phyloP scores from a whole-genome alignment of 495 filamentous ascomycete genomes.

The Bathelium albidoporum region DNA sequence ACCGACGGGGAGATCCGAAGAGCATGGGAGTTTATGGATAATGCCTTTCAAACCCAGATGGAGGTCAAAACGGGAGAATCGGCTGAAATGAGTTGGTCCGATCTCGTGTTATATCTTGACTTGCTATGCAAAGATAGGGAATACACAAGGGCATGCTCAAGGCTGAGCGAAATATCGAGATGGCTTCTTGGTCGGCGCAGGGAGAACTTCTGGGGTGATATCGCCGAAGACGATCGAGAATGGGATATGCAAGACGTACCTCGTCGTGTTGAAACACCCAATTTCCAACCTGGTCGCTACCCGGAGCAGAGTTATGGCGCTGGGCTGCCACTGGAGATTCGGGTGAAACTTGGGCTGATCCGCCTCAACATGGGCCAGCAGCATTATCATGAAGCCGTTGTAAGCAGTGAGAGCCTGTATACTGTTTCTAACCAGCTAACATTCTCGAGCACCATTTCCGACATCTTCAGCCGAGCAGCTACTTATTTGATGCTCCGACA shows the following conservation, averaged over 20 bases:
- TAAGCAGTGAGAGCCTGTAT: constrained; percentile 32
- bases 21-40: constrained; percentile 51
- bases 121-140: constrained; percentile 46
- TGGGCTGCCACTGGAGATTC: constrained; percentile 67
- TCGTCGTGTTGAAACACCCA: constrained; percentile 47
- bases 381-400: constrained; percentile 64
- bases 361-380: constrained; percentile 52
- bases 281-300: constrained; percentile 46
- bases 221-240: constrained; percentile 72
- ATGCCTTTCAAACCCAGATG: constrained; percentile 45
- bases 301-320: constrained; percentile 55
- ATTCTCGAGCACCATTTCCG: constrained; percentile 46
- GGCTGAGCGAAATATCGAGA: constrained; percentile 56
- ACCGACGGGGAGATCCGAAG: constrained; percentile 43
- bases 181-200: constrained; percentile 70
- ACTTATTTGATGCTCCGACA: constrained; percentile 39
- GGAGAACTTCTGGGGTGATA: constrained; percentile 73
- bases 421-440: constrained; percentile 9
- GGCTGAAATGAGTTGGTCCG: constrained; percentile 63
- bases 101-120: constrained; percentile 75
- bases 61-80: constrained; percentile 38
- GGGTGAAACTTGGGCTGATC: constrained; percentile 78
- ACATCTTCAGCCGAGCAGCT: constrained; percentile 51
- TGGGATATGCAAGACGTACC: constrained; percentile 72
- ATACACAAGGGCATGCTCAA: constrained; percentile 47